These are phyloP conservation scores for Nakazawaea pomicola DNA, from an alignment of 805 yeast genomes.

Conservation along the genomic window DNA sequence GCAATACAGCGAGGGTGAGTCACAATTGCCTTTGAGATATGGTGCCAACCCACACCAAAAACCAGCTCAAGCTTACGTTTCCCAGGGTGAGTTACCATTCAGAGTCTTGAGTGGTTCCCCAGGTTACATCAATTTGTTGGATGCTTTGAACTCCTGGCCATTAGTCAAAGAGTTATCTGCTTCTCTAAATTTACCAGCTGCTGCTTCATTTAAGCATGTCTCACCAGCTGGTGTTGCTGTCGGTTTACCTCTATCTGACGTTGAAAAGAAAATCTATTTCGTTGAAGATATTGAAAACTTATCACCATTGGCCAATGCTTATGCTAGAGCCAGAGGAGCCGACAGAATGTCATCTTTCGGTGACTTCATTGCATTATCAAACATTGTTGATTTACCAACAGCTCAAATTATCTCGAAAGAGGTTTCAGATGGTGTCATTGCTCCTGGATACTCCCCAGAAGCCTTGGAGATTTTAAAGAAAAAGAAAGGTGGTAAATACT, in stretches of 20 bases:
- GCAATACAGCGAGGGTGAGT: conserved; percentile 83
- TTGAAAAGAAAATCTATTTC: conserved; percentile 92
- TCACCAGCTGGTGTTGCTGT: conserved; percentile 99
- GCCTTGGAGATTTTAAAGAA: conserved; percentile 84
- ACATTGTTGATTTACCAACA: conserved; percentile 93
- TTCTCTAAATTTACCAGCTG: conserved; percentile 93
- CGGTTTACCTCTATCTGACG: conserved; percentile 85
- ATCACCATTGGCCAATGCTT: conserved; percentile 95
- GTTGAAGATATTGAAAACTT: conserved; percentile 92
- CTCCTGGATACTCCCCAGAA: conserved; percentile 92
- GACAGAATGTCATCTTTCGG: conserved; percentile 99
- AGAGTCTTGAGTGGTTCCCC: conserved; percentile 93
- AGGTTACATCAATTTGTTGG: conserved; percentile 94
- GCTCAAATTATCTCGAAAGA: conserved; percentile 96
- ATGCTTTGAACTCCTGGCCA: conserved; percentile 98
- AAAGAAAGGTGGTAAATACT: conserved; percentile 97
- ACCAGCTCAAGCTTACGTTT: conserved; percentile 95
- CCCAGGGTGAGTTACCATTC: conserved; percentile 86
- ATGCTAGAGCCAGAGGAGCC: conserved; percentile 99
- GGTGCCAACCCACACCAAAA: conserved; percentile 99
- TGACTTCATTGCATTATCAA: conserved; percentile 95
- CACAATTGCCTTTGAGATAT: conserved; percentile 92
- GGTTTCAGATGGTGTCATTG: conserved; percentile 98
- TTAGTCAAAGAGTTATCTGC: conserved; percentile 95
- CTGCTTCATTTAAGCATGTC: conserved; percentile 98